Evolutionary conservation across 2,329 filamentous ascomycete genomes (phyloP), one percentile per base, ranked within the genome.

Genomic region (Hortaea sp.): DNA sequence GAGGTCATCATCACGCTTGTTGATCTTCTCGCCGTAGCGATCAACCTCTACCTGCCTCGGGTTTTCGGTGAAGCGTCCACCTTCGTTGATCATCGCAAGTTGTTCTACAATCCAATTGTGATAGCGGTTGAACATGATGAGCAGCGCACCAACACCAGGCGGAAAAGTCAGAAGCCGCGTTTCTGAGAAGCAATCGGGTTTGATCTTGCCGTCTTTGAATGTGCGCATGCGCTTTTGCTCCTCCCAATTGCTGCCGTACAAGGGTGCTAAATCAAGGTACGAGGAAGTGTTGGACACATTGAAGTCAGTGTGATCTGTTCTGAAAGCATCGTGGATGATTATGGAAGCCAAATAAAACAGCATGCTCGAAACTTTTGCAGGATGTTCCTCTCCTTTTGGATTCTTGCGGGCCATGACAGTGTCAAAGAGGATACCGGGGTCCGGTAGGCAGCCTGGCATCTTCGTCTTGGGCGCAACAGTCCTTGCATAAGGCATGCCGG

Each of bases 101-200:
- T 90, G 84, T 45, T 81, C 77, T 1, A 85, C 88, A 0, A 88
- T 79, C 53, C 92, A 76, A 66, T 97, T 95, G 67, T 95, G 90
- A 67, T 94, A 94, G 20, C 71, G 68, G 48, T 75, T 76, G 69
- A 84, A 86, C 66, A 84, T 76, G 53, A 86, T 78, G 34, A 87
- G 62, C 53, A 85, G 66, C 7, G 77, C 75, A 39, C 78, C 78
- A n/a, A 84, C 80, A 28, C 82, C 83, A 0, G 81, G 77, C 4
- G 83, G 83, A 47, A 85, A 82, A 3, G 77, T 75, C 4, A 85
- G 65, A 1, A 85, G 65, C 7, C 83, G 74, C 46, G 76, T 75
- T 56, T 84, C 79, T 1, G 78, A 75, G 59, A 86, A 86, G 50
- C 77, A 81, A 57, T 87, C 83, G 0, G 80, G 78, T 64, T 85